phyloP scores from a whole-genome alignment of 768 basidiomycete species.

The Psilocybe cyanescens region DNA sequence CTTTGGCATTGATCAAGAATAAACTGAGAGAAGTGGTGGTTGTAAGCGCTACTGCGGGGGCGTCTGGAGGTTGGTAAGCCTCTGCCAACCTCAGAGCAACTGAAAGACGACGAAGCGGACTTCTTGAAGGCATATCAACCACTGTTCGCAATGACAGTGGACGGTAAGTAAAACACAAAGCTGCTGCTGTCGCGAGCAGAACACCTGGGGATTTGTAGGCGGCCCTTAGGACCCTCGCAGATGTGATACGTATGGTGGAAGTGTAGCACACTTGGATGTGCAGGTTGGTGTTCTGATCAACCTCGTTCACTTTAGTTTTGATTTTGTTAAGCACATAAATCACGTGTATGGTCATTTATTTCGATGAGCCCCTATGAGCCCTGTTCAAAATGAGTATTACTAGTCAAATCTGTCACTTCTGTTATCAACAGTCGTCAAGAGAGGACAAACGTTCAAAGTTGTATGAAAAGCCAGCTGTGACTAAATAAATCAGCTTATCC shows the following conservation, averaged over 20 bases:
- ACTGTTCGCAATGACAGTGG: slow-evolving; percentile 1
- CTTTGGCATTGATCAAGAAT: slow-evolving; percentile 49
- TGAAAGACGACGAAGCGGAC: slow-evolving; percentile 39
- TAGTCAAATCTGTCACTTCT: no score
- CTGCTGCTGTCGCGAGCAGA: slow-evolving; percentile 12
- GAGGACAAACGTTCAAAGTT: no score
- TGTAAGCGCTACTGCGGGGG: slow-evolving; percentile 17
- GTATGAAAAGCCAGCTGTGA: no score
- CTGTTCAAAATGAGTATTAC: neutral
- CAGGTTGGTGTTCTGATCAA: neutral
- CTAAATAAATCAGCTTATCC: no score
- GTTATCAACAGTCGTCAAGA: no score
- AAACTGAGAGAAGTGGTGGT: slow-evolving; percentile 26
- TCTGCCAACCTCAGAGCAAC: slow-evolving; percentile 36
- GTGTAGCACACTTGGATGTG: neutral
- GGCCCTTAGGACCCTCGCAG: slow-evolving; percentile 16
- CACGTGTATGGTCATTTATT: neutral
- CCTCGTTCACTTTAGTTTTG: neutral
- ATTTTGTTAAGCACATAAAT: neutral
- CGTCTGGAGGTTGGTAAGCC: slow-evolving; percentile 25
- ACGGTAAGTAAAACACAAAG: slow-evolving; percentile 8
- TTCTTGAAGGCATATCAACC: slow-evolving; percentile 26
- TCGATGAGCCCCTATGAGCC: neutral
- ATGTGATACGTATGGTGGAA: slow-evolving; percentile 15
- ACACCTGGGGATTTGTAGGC: slow-evolving; percentile 9